A percentile compares a stretch with the other conserved stretches of the same genome.
Evolutionary conservation across 768 basidiomycete species (phyloP).

Genomic region (Trametes elegans): DNA sequence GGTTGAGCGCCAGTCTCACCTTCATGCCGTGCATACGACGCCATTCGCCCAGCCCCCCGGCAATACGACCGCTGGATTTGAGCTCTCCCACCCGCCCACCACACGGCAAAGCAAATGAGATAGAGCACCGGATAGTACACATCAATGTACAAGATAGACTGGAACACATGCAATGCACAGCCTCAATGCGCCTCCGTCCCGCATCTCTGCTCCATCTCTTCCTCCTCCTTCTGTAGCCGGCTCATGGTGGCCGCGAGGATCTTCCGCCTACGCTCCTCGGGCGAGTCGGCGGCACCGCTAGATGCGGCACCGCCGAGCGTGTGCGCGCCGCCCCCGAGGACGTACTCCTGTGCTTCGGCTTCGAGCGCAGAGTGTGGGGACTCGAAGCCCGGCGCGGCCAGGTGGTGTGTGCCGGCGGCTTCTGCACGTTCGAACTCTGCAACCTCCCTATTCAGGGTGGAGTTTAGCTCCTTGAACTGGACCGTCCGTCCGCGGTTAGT

Average conservation of each 20-base stretch:
- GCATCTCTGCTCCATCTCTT: slow-evolving; percentile 70
- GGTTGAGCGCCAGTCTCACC: no score
- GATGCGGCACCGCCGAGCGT: slow-evolving; percentile 21
- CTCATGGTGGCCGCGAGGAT: slow-evolving; percentile 60
- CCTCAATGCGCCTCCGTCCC: slow-evolving; percentile 44
- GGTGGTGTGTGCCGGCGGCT: slow-evolving; percentile 51
- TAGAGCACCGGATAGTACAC: no score
- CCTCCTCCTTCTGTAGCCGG: slow-evolving; percentile 61
- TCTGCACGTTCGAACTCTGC: slow-evolving; percentile 59
- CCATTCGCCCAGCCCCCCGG: no score
- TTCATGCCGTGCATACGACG: no score
- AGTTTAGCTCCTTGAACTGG: slow-evolving; percentile 77
- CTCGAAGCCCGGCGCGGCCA: slow-evolving; percentile 40
- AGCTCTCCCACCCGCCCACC: no score
- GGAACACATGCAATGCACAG: background rate
- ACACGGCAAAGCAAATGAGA: no score
- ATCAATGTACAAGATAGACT: background rate
- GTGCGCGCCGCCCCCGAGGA: slow-evolving; percentile 48
- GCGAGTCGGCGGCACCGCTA: slow-evolving; percentile 37
- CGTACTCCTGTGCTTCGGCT: slow-evolving; percentile 48
- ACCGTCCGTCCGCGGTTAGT: background rate
- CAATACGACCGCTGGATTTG: no score
- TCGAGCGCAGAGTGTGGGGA: slow-evolving; percentile 56
- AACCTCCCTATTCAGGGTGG: slow-evolving; percentile 70
- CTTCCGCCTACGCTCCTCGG: slow-evolving; percentile 55